Evolutionary conservation across 2,329 filamentous ascomycete genomes (phyloP), one percentile per base, ranked within the genome.

Genomic region (Colletotrichum noveboracense): DNA sequence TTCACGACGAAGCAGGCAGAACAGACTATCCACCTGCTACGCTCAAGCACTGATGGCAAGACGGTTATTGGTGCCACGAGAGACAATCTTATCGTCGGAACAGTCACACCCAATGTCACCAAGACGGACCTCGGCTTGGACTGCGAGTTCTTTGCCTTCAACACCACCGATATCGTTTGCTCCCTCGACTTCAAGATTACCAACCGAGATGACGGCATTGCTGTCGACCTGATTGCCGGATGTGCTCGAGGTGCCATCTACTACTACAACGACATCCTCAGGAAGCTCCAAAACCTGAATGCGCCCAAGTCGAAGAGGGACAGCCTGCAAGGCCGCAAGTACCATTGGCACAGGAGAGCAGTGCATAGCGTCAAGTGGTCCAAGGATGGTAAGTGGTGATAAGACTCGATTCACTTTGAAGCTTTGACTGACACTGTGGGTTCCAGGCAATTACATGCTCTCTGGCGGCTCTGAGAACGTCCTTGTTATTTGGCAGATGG

Each of bases 331-430:
- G 89, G 89, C 38, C 92, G 93, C 72, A 94, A 93, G 77, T 88
- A 96, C 69, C 97, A 98, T 83, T 99, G 97, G 97, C 97, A 99
- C 84, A 91, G 96, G 79, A 93, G 93, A 79, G 91, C 93, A 65
- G 96, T 98, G 10, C 93, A 94, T 79, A 91, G 95, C 12, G 89
- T 98, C 74, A 98, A 97, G 84, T 98, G 96, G 94, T 98, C 97
- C 16, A 89, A 89, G 79, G 97, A 99, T 88, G 96, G 96, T 95
- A 89, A 82, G 88, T 78, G 76, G 3, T n/a, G 18, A 14, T 10
- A 56, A 16, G 16, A 21, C 30, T 36, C 14, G 26, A 34, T 38
- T 32, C 13, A 4, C 36, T 18, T 38, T 9, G n/a, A 16, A 62
- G 4, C n/a, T 26, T 43, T 52, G 43, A 14, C 66, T 76, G 76